A percentile compares a stretch with the other conserved stretches of the same genome.
Conservation (phyloP, 345 rosid species). For the Eucalyptus rudis region DNA sequence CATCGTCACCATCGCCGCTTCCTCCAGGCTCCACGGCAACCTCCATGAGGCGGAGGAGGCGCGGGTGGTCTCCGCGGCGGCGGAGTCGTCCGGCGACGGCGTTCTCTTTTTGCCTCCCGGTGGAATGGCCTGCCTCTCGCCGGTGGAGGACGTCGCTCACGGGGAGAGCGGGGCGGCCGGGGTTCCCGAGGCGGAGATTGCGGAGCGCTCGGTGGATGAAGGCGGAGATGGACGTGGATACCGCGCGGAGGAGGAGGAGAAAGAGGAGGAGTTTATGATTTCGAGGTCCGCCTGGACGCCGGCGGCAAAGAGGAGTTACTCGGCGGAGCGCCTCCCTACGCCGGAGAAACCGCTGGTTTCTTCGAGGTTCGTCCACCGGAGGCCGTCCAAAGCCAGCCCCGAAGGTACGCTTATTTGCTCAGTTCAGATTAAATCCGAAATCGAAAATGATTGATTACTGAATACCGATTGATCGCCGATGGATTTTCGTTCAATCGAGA, state of each 20-base stretch:
- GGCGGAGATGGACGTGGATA: not conserved
- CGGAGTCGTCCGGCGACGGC: not conserved
- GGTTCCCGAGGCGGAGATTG: not conserved
- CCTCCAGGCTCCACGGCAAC: slow-evolving; percentile 25
- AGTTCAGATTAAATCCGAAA: not conserved
- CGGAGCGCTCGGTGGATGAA: not conserved
- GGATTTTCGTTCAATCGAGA: slow-evolving; percentile 7
- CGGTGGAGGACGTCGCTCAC: not conserved
- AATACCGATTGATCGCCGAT: not conserved
- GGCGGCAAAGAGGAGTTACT: not conserved
- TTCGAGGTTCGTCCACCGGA: slow-evolving; percentile 33
- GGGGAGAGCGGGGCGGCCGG: not conserved
- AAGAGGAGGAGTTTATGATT: slow-evolving; percentile 14
- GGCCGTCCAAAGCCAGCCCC: slow-evolving; percentile 20
- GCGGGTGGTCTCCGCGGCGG: not conserved
- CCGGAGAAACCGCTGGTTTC: slow-evolving; percentile 45
- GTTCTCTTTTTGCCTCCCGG: not conserved
- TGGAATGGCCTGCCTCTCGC: not conserved
- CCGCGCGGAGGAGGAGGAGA: not conserved
- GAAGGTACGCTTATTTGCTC: slow-evolving; percentile 25
- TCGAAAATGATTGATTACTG: not conserved
- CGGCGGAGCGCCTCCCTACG: slow-evolving; percentile 15
- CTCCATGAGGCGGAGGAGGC: not conserved
- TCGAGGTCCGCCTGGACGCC: slow-evolving; percentile 15
- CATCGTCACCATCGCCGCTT: slow-evolving; percentile 42